Percentiles rank a stretch among this genome's conserved stretches.
These are phyloP conservation scores for Nosema muscidifuracis DNA, from an alignment of 371 early-diverging fungal genomes.

Conservation along the genomic window DNA sequence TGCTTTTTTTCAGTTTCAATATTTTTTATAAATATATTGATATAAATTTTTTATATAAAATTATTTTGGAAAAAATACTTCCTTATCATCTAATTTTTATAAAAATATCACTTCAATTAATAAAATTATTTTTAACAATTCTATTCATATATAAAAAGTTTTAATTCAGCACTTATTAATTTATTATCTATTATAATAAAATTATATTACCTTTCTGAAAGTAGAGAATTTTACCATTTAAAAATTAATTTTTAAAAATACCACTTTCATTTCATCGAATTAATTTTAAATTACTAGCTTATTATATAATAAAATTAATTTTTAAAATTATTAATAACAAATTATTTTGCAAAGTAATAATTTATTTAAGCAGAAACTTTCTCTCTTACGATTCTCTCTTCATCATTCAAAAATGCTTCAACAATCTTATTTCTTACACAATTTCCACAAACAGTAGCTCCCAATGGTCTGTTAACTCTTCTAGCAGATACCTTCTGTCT, in stretches of 20 bases:
- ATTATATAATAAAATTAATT: background rate
- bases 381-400: constrained; percentile 54
- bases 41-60: no score
- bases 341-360: background rate
- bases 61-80: no score
- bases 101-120: no score
- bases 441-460: constrained; percentile 52
- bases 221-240: no score
- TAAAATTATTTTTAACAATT: no score
- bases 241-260: background rate
- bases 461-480: constrained; percentile 59
- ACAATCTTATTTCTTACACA: constrained; percentile 60
- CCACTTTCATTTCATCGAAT: background rate
- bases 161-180: no score
- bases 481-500: constrained; percentile 58
- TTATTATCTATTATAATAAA: no score
- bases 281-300: background rate
- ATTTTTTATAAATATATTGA: background rate
- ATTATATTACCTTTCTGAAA: no score
- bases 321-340: background rate
- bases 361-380: constrained; percentile 7
- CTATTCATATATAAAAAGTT: no score
- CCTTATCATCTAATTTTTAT: no score
- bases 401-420: constrained; percentile 58
- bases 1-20: background rate